Base-by-base conservation (phyloP, 352 stramenopile species). In the Phytophthora idaei region DNA sequence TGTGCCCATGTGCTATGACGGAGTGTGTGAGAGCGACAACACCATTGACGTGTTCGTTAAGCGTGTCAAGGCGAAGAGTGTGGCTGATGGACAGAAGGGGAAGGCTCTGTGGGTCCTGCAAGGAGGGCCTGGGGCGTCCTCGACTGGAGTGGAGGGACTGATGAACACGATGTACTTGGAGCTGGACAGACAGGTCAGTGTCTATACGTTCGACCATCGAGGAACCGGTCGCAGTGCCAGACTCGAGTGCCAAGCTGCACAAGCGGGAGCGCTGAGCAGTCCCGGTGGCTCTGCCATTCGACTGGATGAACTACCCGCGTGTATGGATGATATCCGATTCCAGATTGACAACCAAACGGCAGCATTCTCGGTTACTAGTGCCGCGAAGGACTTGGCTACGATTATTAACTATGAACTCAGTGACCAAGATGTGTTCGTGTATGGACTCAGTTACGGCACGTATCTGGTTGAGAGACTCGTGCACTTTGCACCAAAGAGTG, bases 391-490 rank as follows among this genome's bases (percentile, higher is more conserved):
- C 45, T 41, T 92, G 29, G 70, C 74, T 48, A 76, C 71, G 31
- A 77, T 89, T 44, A 87, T 89, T 44, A 68, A 85, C 51, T 67
- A 64, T 53, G 50, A 76, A 25, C 59, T 83, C 27, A 63, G 64
- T 41, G 81, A 85, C 60, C 67, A 84, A 45, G 76, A 92, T 59
- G 80, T 88, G 29, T 87, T 60, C 55, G 76, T 92, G n/a, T 92
- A 92, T 57, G 84, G 84, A 2, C 76, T 92, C 11, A 92, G 84
- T 67, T 92, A 92, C 65, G 84, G 84, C 69, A 90, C 84, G 41
- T 90, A 90, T 64, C 63, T 90, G 14, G 77, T 87, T 5, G 81
- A 90, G 69, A 77, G 81, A 25, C 70, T 90, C 27, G 77, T 90
- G 51, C 81, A 90, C 53, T 75, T 90, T 28, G 64, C 77, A 1